Base-by-base conservation (phyloP, 2,329 filamentous ascomycete genomes). In the Helotiales sp. region DNA sequence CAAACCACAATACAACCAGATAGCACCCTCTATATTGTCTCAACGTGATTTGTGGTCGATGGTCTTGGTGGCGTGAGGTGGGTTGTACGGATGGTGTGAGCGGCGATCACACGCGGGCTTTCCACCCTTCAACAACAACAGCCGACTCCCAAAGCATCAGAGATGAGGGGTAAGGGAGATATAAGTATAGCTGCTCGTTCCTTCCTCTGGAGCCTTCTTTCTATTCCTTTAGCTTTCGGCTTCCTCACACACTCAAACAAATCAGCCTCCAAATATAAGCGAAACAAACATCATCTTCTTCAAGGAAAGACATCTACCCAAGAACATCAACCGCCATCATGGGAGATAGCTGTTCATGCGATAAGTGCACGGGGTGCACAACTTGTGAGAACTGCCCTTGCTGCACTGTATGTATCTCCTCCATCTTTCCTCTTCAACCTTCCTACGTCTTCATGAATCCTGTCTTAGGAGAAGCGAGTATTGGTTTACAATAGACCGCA, bases 401-500 rank as follows among this genome's bases (percentile, higher is more conserved):
- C 59, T 61, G 59, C 59, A 61, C 59, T 61, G 59, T 61, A 40
- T 7, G 45, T 63, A n/a, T n/a, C n/a, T n/a, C n/a, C 15, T 15
- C 24, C 13, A 3, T 6, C 13, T 24, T 20, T n/a, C n/a, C 34
- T 15, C 54, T 26, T 5, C 20, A 24, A 32, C 15, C 54, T 20
- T 40, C 28, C n/a, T 55, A n/a, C n/a, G n/a, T n/a, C n/a, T n/a
- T n/a, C n/a, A n/a, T n/a, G n/a, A n/a, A n/a, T n/a, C n/a, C n/a
- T n/a, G n/a, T n/a, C n/a, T n/a, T n/a, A n/a, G n/a, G n/a, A n/a
- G n/a, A n/a, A n/a, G n/a, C n/a, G n/a, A n/a, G n/a, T n/a, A n/a
- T n/a, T n/a, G n/a, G n/a, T n/a, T n/a, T n/a, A n/a, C n/a, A n/a
- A n/a, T n/a, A n/a, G n/a, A n/a, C n/a, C n/a, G n/a, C 17, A 57